phyloP scores from a whole-genome alignment of 495 filamentous ascomycete species.

The Pyronema domesticum region DNA sequence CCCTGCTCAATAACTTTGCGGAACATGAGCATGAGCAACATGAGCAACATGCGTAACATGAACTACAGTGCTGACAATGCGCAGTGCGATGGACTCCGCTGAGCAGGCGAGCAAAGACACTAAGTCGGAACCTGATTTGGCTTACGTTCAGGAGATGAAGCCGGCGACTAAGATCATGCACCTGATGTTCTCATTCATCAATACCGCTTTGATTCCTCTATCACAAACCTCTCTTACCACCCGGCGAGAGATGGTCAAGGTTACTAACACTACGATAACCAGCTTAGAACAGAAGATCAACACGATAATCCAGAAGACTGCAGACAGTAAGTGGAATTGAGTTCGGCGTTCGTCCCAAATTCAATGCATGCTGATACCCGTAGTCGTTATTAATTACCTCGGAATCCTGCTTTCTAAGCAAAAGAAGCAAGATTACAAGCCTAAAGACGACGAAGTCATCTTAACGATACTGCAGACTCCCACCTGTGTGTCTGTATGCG shows the following conservation, averaged over 20 bases:
- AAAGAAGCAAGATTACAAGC: constrained; percentile 83
- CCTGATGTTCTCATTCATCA: constrained; percentile 78
- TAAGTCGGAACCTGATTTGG: constrained; percentile 75
- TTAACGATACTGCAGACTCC: constrained; percentile 71
- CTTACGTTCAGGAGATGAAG: constrained; percentile 58
- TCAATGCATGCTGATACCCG: neutral
- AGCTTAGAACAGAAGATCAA: constrained; percentile 81
- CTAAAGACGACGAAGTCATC: constrained; percentile 64
- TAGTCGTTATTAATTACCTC: constrained; percentile 59
- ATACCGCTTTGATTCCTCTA: constrained; percentile 76
- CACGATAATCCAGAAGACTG: constrained; percentile 63
- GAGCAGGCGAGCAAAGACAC: constrained; percentile 44
- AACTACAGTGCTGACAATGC: neutral
- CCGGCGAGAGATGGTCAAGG: constrained; percentile 76
- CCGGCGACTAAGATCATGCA: constrained; percentile 77
- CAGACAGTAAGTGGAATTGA: constrained; percentile 35
- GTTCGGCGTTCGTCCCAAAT: neutral
- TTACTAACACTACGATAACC: constrained; percentile 50
- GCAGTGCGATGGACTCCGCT: constrained; percentile 49
- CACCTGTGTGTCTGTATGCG: constrained; percentile 60
- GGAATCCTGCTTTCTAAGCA: constrained; percentile 56
- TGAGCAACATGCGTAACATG: neutral
- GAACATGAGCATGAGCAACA: neutral
- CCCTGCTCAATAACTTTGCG: too few species aligned
- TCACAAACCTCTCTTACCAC: constrained; percentile 76